These are phyloP conservation scores for Claviceps sp. DNA, from an alignment of 2,329 filamentous ascomycete species.

Conservation along the genomic window DNA sequence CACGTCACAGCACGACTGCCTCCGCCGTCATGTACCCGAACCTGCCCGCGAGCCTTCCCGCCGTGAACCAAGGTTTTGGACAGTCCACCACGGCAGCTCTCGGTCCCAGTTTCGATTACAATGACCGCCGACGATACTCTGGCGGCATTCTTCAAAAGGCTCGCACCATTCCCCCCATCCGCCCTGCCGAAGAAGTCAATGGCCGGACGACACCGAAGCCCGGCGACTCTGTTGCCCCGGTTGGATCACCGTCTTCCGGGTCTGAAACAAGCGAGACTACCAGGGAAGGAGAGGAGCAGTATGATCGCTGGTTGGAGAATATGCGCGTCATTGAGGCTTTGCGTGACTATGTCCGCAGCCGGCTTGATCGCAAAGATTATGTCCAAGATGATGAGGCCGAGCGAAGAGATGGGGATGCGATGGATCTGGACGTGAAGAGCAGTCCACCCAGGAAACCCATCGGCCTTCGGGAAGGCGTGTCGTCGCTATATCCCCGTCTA, in stretches of 20 bases:
- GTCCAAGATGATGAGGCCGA: constrained; percentile 18
- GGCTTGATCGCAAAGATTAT: constrained; percentile 44
- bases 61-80: constrained; percentile 56
- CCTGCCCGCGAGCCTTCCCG: constrained; percentile 39
- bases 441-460: constrained; percentile 15
- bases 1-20: constrained; percentile 44
- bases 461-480: constrained; percentile 16
- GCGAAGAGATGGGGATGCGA: constrained; percentile 16
- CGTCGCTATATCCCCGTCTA: constrained; percentile 27
- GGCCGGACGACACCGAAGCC: constrained; percentile 30
- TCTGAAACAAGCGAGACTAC: constrained; percentile 38
- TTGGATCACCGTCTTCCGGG: constrained; percentile 41
- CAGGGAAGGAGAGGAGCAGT: constrained; percentile 46
- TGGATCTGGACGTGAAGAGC: constrained; percentile 25
- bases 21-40: constrained; percentile 61
- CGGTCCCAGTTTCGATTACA: constrained; percentile 50
- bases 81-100: constrained; percentile 59
- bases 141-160: constrained; percentile 53
- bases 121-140: constrained; percentile 51
- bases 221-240: constrained; percentile 27
- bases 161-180: constrained; percentile 29
- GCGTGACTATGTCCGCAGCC: constrained; percentile 41
- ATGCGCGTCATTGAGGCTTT: constrained; percentile 51
- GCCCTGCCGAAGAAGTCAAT: constrained; percentile 21
- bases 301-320: constrained; percentile 53